Evolutionary conservation across 1,284 basidiomycete genomes (phyloP).

Genomic region (Cutaneotrichosporon daszewskae): DNA sequence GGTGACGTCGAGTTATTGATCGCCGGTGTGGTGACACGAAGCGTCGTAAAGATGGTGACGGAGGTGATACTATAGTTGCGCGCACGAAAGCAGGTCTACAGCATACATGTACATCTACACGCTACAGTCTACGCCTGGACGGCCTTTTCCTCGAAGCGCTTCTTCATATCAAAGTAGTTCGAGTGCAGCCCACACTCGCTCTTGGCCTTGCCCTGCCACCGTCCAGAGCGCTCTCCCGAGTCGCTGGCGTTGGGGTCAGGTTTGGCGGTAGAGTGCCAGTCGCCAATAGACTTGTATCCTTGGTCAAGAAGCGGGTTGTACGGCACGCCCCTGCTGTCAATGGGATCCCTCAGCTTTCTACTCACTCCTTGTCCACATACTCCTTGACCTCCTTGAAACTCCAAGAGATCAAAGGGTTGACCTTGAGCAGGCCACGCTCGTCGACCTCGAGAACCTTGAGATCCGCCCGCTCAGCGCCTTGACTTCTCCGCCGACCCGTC

Average conservation of each 20-base stretch:
- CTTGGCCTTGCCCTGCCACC: conserved; percentile 87
- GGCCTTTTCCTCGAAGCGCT: conserved; percentile 42
- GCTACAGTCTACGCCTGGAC: background rate
- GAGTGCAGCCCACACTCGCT: conserved; percentile 93
- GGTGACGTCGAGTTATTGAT: no score
- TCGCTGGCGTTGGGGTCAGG: conserved; percentile 55
- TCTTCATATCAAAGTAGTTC: conserved; percentile 63
- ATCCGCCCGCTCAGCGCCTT: conserved; percentile 78
- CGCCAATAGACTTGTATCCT: conserved; percentile 91
- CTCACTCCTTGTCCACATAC: conserved; percentile 70
- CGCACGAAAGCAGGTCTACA: no score
- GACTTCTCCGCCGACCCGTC: conserved; percentile 85
- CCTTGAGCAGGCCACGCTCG: conserved; percentile 82
- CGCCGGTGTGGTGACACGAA: no score
- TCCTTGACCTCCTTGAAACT: conserved; percentile 77
- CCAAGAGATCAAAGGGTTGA: conserved; percentile 93
- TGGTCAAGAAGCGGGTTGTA: conserved; percentile 81
- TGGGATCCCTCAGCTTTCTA: background rate
- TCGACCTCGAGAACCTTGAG: conserved; percentile 88
- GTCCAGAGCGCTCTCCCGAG: conserved; percentile 73
- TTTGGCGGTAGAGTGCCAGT: conserved; percentile 89
- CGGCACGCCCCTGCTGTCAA: conserved; percentile 61
- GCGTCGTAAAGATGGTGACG: no score
- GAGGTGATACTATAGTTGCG: no score
- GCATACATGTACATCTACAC: background rate